A percentile compares a stretch with the other conserved stretches of the same genome.
phyloP scores from a whole-genome alignment of 2,329 filamentous ascomycete species.

The Ascochyta clinopodiicola region DNA sequence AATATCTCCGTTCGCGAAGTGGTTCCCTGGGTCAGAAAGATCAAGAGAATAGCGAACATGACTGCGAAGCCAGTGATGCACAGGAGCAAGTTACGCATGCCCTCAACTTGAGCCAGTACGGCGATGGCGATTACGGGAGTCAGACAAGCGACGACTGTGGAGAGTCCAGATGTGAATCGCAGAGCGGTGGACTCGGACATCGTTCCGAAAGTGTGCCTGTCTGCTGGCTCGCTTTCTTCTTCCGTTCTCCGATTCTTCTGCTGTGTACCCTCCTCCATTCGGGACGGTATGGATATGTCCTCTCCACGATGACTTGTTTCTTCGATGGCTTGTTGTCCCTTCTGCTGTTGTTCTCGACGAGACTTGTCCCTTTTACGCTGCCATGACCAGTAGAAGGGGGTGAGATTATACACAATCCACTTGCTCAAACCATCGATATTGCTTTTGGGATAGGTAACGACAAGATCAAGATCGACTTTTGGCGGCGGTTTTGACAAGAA shows the following conservation, averaged over 20 bases:
- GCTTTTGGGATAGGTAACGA: background rate
- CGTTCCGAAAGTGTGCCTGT: no score
- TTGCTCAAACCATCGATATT: slow-evolving; percentile 5
- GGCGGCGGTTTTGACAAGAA: background rate
- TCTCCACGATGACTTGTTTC: background rate
- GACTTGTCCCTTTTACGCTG: no score
- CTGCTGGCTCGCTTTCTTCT: background rate
- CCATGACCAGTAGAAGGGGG: background rate
- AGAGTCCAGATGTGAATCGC: background rate
- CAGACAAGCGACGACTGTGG: slow-evolving; percentile 2
- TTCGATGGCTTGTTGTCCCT: background rate
- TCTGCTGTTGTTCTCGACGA: no score
- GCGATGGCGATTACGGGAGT: background rate
- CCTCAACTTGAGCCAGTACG: background rate
- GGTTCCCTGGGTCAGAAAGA: slow-evolving; percentile 15
- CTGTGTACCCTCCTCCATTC: background rate
- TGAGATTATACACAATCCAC: background rate
- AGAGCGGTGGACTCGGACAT: background rate
- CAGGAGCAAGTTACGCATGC: background rate
- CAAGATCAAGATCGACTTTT: background rate
- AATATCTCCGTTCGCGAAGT: slow-evolving; percentile 20
- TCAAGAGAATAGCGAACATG: slow-evolving; percentile 6
- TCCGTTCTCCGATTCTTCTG: background rate
- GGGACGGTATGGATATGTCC: no score
- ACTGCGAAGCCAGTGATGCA: slow-evolving; percentile 6